These are phyloP conservation scores for Botrytis medusae DNA, from an alignment of 2,329 filamentous ascomycete genomes.

Conservation along the genomic window DNA sequence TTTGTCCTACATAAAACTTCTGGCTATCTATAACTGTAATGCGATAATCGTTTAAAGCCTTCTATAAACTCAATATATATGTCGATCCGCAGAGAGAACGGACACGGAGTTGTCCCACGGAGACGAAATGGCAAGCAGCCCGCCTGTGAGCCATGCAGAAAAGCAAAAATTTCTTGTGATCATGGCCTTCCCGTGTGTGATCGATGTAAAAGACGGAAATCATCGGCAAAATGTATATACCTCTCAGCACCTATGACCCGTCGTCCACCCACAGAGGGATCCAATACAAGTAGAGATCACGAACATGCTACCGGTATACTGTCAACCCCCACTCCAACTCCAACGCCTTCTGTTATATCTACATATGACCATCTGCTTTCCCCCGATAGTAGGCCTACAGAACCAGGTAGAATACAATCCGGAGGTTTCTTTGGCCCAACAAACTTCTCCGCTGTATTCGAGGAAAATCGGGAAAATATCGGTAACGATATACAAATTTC, in stretches of 20 bases:
- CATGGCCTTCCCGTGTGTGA: constrained; percentile 34
- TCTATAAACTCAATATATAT: not conserved
- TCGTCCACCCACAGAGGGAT: not conserved
- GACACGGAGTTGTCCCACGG: constrained; percentile 22
- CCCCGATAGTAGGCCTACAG: constrained; percentile 11
- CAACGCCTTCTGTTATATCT: not conserved
- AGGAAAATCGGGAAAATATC: constrained; percentile 36
- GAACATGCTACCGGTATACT: not conserved
- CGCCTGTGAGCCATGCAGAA: constrained; percentile 33
- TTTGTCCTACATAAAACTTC: not conserved
- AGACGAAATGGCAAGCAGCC: constrained; percentile 37
- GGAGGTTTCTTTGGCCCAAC: constrained; percentile 36
- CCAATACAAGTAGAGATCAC: not conserved
- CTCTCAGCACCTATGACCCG: constrained; percentile 35
- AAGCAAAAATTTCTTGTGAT: constrained; percentile 38
- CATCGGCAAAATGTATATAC: constrained; percentile 33
- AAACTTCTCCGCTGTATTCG: constrained; percentile 38
- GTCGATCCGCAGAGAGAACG: not conserved
- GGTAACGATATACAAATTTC: constrained; percentile 34
- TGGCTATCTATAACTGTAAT: not conserved
- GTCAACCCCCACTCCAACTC: not conserved
- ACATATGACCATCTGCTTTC: not conserved
- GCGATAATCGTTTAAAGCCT: not conserved
- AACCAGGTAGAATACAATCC: constrained; percentile 10
- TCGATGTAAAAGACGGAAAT: constrained; percentile 33